These are phyloP conservation scores for Herpotrichia juniperi DNA, from an alignment of 2,329 filamentous ascomycete species.

Conservation along the genomic window DNA sequence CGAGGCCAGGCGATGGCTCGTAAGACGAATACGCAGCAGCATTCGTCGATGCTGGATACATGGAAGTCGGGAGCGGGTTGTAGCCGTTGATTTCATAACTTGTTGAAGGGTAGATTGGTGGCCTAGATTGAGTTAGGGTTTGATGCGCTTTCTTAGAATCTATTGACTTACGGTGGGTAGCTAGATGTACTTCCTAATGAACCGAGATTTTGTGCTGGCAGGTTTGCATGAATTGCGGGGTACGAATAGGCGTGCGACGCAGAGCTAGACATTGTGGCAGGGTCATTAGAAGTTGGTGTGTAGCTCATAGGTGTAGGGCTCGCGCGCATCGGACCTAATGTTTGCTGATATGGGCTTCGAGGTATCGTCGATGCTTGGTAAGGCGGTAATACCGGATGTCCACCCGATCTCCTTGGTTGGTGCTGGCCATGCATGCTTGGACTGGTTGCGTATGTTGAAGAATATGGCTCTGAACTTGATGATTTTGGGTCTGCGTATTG, in stretches of 20 bases:
- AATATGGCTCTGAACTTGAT: constrained; percentile 31
- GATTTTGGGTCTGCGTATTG: constrained; percentile 30
- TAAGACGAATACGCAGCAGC: constrained; percentile 41
- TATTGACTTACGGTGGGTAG: constrained; percentile 38
- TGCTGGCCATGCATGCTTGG: constrained; percentile 27
- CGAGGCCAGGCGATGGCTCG: constrained; percentile 29
- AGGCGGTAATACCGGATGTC: constrained; percentile 34
- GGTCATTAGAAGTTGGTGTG: constrained; percentile 23
- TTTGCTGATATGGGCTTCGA: constrained; percentile 41
- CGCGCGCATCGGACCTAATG: constrained; percentile 34
- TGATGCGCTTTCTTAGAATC: background rate
- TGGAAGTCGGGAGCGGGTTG: constrained; percentile 39
- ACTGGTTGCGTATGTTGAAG: constrained; percentile 15
- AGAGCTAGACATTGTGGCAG: constrained; percentile 28
- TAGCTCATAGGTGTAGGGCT: constrained; percentile 33
- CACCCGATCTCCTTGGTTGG: constrained; percentile 33
- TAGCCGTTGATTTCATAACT: constrained; percentile 42
- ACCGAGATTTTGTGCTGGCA: constrained; percentile 28
- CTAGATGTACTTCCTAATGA: constrained; percentile 30
- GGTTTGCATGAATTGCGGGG: constrained; percentile 35
- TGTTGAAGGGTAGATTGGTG: constrained; percentile 39
- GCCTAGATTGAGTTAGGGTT: constrained; percentile 25
- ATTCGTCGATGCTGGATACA: constrained; percentile 43
- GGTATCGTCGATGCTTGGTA: constrained; percentile 38
- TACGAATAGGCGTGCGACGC: constrained; percentile 38